Evolutionary conservation across 2,329 filamentous ascomycete species (phyloP), one percentile per base, ranked within the genome.

Genomic region (Colletotrichum sidae): DNA sequence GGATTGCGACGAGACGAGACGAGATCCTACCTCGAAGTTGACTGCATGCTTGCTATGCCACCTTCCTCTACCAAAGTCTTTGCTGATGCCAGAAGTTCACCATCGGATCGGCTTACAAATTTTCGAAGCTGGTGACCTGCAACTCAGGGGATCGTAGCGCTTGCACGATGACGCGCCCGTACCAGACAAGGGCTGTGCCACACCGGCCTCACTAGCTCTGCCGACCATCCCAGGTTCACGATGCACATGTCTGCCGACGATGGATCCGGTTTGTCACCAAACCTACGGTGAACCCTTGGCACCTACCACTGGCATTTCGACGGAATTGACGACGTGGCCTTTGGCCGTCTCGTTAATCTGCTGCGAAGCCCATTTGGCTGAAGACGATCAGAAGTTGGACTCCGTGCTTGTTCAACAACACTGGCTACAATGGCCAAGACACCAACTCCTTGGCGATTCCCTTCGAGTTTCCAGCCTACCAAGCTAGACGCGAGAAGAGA

Each of bases 221-320:
- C 63, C 63, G 63, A 54, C 52, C 9, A 56, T 53, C 17, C 63
- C 58, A 47, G 63, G 33, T 53, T 47, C 49, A 38, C 34, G 35
- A 63, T 57, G 58, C 55, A 38, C 3, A 39, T 15, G 25, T 37
- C 47, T 66, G 58, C 25, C 63, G 45, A 63, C 58, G 38, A 63
- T 66, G 63, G 47, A 66, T 66, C 42, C 49, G 49, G 25, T 63
- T 57, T 63, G 53, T 49, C 58, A 63, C 54, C 41, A 50, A 49
- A 52, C n/a, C 46, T 38, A 56, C 62, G 52, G 37, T 46, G 37
- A 55, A 34, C 35, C 15, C 58, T 65, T 62, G 52, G 62, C 62
- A 17, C 12, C 25, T 10, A 15, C 35, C 50, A 46, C 39, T 52
- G 34, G 41, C 33, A 44, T 54, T 53, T 53, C 37, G 47, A 51